Evolutionary conservation across 768 basidiomycete species (phyloP).

Genomic region (Tubosaeta sp.): DNA sequence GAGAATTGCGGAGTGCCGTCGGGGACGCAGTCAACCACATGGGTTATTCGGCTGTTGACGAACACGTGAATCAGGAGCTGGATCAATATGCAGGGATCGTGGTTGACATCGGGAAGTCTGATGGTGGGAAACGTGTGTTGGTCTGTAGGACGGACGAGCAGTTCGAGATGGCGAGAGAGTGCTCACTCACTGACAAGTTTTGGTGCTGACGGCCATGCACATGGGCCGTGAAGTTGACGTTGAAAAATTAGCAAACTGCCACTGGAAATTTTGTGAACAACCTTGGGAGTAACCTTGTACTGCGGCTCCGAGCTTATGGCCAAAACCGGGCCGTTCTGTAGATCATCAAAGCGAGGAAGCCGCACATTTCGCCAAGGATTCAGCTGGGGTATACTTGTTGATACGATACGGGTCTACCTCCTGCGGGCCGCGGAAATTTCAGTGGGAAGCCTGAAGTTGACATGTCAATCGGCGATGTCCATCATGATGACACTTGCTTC

Average conservation of each 20-base stretch:
- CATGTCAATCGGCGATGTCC: too few species aligned
- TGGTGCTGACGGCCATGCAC: constrained; percentile 6
- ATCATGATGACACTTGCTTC: background rate
- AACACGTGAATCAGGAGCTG: constrained; percentile 41
- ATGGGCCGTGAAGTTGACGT: background rate
- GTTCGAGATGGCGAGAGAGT: constrained; percentile 45
- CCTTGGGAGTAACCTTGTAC: too few species aligned
- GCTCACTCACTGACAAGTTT: constrained; percentile 21
- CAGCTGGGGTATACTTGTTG: background rate
- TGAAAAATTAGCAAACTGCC: background rate
- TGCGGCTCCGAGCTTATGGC: background rate
- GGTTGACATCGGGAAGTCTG: constrained; percentile 40
- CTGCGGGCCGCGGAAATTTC: background rate
- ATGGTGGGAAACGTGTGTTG: constrained; percentile 36
- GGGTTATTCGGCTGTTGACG: constrained; percentile 53
- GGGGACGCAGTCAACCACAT: constrained; percentile 51
- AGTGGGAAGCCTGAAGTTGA: background rate
- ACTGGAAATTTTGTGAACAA: too few species aligned
- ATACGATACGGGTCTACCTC: background rate
- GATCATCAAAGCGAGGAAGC: background rate
- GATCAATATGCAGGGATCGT: constrained; percentile 37
- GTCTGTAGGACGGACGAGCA: constrained; percentile 70
- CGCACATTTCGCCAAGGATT: background rate
- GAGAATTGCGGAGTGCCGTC: constrained; percentile 56
- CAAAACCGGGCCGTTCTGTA: background rate